Evolutionary conservation across 2,329 filamentous ascomycete genomes (phyloP), one percentile per base, ranked within the genome.

Genomic region (Paracoccidioides lutzii): DNA sequence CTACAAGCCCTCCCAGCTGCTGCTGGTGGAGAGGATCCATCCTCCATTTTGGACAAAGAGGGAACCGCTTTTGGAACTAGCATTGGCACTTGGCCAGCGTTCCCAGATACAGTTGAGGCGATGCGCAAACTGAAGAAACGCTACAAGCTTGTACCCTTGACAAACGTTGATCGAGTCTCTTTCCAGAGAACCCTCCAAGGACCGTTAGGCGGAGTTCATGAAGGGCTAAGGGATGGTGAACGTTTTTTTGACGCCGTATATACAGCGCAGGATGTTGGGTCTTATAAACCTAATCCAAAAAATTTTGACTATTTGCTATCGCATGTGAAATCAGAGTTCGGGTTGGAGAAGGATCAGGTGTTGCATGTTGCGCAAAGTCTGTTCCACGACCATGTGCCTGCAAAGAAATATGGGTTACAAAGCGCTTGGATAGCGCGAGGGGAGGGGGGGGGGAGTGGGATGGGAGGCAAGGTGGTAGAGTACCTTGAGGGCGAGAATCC

Each of bases 211-310:
- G 77, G 76, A 0, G 74, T 79, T 44, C 57, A 71, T 10, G 53
- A 54, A 14, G 52, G 49, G 4, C 38, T 59, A 10, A 44, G 42
- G 15, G 45, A 33, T 15, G 38, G 14, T 35, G 30, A 37, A 0
- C 46, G 51, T 0, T 65, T 71, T n/a, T 84, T 88, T 63, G 83
- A 86, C 62, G 76, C 77, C 10, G 73, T 87, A 30, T 81, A 85
- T 67, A 88, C 84, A 2, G 86, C 86, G 1, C 75, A 89, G 68
- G 79, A 85, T 46, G 81, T 89, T 54, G 84, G 86, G 1, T 76
- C 74, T 5, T 90, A 89, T 67, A 90, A 90, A 72, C 87, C 87
- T 0, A 71, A 79, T 58, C 65, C 70, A 41, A 66, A 66, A 33
- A 88, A 88, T 63, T 90, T 90, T 60, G 73, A 79, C 55, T 84